Conservation (phyloP, 2,329 filamentous ascomycete genomes). For the Tolypocladium album region DNA sequence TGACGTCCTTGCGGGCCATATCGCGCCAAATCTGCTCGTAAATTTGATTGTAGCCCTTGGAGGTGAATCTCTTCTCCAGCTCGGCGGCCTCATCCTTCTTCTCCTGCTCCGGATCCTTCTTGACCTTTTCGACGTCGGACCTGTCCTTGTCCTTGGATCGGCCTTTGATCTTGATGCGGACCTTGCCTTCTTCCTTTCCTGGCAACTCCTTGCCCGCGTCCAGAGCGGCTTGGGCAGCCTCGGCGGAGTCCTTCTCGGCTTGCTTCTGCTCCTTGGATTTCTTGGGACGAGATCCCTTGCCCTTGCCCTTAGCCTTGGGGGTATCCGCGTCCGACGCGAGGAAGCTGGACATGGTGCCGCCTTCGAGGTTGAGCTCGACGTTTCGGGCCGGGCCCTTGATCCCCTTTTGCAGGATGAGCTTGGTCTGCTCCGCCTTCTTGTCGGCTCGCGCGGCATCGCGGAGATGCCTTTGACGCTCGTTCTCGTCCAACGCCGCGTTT, state of each 20-base stretch:
- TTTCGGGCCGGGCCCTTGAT: conserved; percentile 65
- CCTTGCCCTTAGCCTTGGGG: conserved; percentile 38
- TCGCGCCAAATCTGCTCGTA: conserved; percentile 98
- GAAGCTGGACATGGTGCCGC: conserved; percentile 78
- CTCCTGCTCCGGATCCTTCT: conserved; percentile 38
- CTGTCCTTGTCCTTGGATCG: conserved; percentile 35
- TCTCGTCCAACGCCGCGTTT: conserved; percentile 67
- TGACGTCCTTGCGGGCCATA: conserved; percentile 84
- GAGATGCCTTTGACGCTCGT: conserved; percentile 69
- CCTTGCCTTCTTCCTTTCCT: conserved; percentile 46
- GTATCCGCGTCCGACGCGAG: conserved; percentile 52
- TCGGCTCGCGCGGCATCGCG: conserved; percentile 82
- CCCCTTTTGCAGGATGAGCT: conserved; percentile 75
- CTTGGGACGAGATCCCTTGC: conserved; percentile 61
- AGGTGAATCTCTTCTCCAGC: conserved; percentile 60
- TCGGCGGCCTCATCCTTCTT: conserved; percentile 40
- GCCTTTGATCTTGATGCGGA: conserved; percentile 52
- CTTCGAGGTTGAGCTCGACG: conserved; percentile 71
- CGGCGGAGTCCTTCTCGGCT: conserved; percentile 71
- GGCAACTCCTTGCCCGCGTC: conserved; percentile 66
- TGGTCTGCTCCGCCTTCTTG: conserved; percentile 87
- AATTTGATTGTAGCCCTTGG: conserved; percentile 91
- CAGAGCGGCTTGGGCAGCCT: conserved; percentile 75
- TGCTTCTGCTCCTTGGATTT: conserved; percentile 86
- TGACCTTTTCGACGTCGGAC: conserved; percentile 27